Conservation (phyloP, 805 yeast genomes). For the Schwanniomyces sp. region DNA sequence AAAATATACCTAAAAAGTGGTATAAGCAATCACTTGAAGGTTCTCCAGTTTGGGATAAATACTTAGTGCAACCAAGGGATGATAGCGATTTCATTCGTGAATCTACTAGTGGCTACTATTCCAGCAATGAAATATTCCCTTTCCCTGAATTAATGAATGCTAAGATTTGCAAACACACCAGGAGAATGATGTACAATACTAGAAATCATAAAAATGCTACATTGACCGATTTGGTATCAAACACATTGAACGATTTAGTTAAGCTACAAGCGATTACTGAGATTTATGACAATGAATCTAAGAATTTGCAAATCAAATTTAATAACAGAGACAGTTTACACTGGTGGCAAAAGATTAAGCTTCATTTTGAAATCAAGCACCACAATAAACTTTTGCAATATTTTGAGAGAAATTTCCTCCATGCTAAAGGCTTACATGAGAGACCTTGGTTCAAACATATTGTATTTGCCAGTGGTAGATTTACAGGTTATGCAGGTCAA, state of each 20-base stretch:
- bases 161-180: conserved; percentile 4
- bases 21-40: conserved; percentile 15
- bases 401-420: conserved; percentile 55
- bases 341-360: conserved; percentile 36
- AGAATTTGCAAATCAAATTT: conserved; percentile 25
- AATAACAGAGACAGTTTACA: conserved; percentile 30
- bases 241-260: conserved; percentile 18
- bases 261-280: conserved; percentile 20
- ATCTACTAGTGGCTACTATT: conserved; percentile 20
- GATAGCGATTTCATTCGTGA: conserved; percentile 13
- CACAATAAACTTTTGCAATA: conserved; percentile 40
- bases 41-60: conserved; percentile 14
- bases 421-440: conserved; percentile 44
- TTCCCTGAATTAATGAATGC: conserved; percentile 17
- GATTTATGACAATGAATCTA: conserved; percentile 27
- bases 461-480: conserved; percentile 58
- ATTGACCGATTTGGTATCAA: conserved; percentile 21
- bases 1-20: conserved; percentile 36
- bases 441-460: conserved; percentile 66
- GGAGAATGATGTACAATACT: conserved; percentile 4
- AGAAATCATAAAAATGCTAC: conserved; percentile 17
- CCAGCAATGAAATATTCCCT: conserved; percentile 9
- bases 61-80: conserved; percentile 11
- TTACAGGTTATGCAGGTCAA: conserved; percentile 49
- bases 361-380: conserved; percentile 26